Evolutionary conservation across 768 basidiomycete genomes (phyloP), one percentile per base, ranked within the genome.

Genomic region (Macrocybe gigantea): DNA sequence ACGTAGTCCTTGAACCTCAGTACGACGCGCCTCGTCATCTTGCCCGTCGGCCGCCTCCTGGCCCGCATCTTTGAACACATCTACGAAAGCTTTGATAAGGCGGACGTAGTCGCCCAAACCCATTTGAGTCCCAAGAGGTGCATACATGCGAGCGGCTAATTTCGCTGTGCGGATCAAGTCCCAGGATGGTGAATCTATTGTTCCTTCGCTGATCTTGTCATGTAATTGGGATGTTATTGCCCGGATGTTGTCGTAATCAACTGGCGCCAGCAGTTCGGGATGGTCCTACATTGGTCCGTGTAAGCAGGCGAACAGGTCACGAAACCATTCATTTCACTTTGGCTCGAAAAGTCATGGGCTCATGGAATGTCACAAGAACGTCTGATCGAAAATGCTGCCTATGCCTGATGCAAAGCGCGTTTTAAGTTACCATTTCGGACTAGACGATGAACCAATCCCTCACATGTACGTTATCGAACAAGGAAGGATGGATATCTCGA

Each of bases 381-480:
- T 93, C 90, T 7, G 87, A 89, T 29, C 93, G 81, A 58, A 91
- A 94, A 62, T 91, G 83, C 57, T 93, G 82, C 37, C 88, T 77
- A 62, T 90, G 88, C 78, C 86, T 88, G 55, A 37, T 38, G 32
- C 31, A 50, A 48, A 49, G 38, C 33, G 36, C 54, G 31, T 33
- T 34, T 42, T 13, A 52, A 41, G 46, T 45, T 33, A 50, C 52
- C 43, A 38, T 49, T 46, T 45, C 46, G 41, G 5, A 22, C 33
- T n/a, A 39, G n/a, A 47, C 39, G 33, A 44, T 41, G 30, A 22
- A 22, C 33, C 44, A 6, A 13, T 39, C 33, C 33, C 38, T 14
- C 52, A 86, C 86, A 88, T 89, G 56, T 90, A 91, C 7, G 90
- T 89, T 42, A 91, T 77, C 2, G 88, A 90, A 58, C 85, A 88